These are phyloP conservation scores for Aureobasidium sp. DNA, from an alignment of 2,329 filamentous ascomycete species.

Conservation along the genomic window DNA sequence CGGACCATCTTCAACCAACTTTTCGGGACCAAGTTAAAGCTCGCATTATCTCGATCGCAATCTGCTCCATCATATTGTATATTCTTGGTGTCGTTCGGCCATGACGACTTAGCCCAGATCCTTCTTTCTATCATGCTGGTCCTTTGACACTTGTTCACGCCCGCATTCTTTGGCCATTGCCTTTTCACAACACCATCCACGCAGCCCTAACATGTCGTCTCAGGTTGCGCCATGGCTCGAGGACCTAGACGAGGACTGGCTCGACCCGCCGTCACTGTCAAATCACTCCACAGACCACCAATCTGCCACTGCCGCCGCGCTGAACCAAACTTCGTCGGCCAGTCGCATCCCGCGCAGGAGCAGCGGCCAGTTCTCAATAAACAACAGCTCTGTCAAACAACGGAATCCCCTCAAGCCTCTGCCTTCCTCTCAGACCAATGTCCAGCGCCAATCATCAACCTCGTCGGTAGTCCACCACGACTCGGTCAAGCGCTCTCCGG, in stretches of 20 bases:
- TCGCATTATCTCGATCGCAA: not conserved
- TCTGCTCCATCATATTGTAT: not conserved
- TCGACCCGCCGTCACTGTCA: constrained; percentile 36
- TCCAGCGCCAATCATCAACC: constrained; percentile 18
- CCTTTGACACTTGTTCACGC: not conserved
- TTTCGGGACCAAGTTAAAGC: constrained; percentile 2
- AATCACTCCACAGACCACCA: constrained; percentile 1
- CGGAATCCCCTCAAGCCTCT: constrained; percentile 16
- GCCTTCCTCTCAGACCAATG: constrained; percentile 23
- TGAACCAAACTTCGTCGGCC: not conserved
- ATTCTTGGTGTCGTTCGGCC: not conserved
- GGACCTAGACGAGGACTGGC: constrained; percentile 76
- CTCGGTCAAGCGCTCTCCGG: constrained; percentile 60
- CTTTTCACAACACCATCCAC: not conserved
- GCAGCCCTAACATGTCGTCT: constrained; percentile 15
- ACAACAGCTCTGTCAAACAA: constrained; percentile 14
- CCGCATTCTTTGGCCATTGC: not conserved
- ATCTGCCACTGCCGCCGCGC: not conserved
- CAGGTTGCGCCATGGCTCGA: constrained; percentile 63
- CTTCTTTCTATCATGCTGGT: not conserved
- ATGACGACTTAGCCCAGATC: constrained; percentile 7
- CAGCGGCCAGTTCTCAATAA: constrained; percentile 15
- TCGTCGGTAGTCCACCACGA: constrained; percentile 56
- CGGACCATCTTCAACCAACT: not conserved
- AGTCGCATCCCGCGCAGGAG: constrained; percentile 36